phyloP scores from a whole-genome alignment of 306 rosid species.

The Cucurbita maxima region DNA sequence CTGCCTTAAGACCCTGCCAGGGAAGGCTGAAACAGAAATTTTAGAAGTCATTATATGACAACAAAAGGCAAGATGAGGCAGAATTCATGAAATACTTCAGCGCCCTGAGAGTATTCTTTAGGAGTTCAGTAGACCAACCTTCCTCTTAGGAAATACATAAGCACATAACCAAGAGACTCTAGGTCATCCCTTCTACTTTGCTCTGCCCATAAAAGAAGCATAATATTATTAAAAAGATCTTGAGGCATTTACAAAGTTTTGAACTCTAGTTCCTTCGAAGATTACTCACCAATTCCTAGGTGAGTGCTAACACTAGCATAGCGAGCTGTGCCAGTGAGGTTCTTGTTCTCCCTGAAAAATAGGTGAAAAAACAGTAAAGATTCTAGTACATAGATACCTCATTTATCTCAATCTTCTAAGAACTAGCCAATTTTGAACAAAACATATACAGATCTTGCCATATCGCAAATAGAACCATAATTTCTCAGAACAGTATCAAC shows the following conservation, averaged over 20 bases:
- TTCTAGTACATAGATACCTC: not conserved
- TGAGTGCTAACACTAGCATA: conserved; percentile 99
- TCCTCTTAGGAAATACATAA: conserved; percentile 95
- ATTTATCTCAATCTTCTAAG: not conserved
- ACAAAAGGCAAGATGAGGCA: conserved; percentile 7
- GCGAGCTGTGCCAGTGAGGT: conserved; percentile 99
- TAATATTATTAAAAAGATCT: conserved; percentile 17
- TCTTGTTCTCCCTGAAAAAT: conserved; percentile 76
- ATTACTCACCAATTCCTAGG: conserved; percentile 87
- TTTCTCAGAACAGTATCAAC: conserved; percentile 16
- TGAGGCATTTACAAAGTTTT: not conserved
- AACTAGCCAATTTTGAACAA: not conserved
- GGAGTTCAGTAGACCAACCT: conserved; percentile 34
- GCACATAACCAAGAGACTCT: conserved; percentile 99
- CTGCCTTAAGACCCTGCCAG: conserved; percentile 98
- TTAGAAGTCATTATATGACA: conserved; percentile 3
- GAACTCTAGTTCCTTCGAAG: conserved; percentile 1
- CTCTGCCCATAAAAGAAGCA: conserved; percentile 34
- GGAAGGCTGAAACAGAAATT: conserved; percentile 64
- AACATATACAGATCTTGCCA: not conserved
- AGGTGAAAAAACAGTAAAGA: not conserved
- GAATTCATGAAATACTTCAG: conserved; percentile 9
- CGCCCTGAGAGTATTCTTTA: conserved; percentile 7
- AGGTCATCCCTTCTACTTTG: conserved; percentile 99
- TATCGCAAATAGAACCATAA: not conserved